phyloP scores from a whole-genome alignment of 176 grass and related monocot genomes.

The Echinochloa phyllopogon region DNA sequence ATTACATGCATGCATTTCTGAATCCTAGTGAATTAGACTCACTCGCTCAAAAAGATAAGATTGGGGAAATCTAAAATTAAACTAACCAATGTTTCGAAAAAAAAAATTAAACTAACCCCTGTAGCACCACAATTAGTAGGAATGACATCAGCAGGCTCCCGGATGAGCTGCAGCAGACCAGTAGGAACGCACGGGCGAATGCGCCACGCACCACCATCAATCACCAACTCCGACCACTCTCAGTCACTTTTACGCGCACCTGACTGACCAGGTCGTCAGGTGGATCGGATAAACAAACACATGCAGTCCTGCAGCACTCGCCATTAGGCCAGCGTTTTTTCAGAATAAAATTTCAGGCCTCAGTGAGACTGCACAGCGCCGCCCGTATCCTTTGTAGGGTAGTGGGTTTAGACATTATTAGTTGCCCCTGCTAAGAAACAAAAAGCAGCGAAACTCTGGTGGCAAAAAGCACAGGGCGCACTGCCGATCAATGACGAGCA shows the following conservation, averaged over 20 bases:
- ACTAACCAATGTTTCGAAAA: no score
- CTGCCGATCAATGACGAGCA: background rate
- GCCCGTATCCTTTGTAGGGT: constrained; percentile 1
- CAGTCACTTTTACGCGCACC: background rate
- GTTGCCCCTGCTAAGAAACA: background rate
- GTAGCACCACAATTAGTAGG: background rate
- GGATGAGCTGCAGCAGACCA: background rate
- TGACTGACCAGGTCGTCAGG: background rate
- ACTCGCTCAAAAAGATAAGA: background rate
- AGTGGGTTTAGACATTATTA: background rate
- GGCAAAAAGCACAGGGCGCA: background rate
- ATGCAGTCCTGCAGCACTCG: background rate
- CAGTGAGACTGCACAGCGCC: background rate
- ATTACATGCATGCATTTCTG: background rate
- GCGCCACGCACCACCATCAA: background rate
- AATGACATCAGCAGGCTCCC: constrained; percentile 1
- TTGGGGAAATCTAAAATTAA: no score
- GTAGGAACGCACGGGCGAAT: background rate
- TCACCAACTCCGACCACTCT: constrained; percentile 31
- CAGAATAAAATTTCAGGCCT: background rate
- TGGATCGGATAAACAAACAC: background rate
- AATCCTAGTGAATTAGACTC: background rate
- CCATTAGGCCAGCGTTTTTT: background rate
- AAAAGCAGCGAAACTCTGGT: background rate
- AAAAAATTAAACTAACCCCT: background rate